Evolutionary conservation across 768 basidiomycete genomes (phyloP).

Genomic region (Leucocoprinus sp.): DNA sequence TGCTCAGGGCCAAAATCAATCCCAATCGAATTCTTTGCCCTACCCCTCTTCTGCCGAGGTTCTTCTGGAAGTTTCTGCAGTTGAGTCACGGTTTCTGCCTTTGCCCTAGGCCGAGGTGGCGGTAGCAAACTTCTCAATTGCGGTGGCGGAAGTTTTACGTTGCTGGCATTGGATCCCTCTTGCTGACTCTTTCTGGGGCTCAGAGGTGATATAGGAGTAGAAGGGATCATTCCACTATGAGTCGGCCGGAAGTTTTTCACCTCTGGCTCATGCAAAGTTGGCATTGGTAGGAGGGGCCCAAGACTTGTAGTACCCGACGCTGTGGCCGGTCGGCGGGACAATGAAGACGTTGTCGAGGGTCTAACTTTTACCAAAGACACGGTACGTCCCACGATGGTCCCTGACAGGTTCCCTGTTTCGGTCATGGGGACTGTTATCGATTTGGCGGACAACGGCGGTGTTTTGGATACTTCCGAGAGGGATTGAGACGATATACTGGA

Average conservation of each 20-base stretch:
- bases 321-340: slow-evolving; percentile 5
- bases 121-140: slow-evolving; percentile 40
- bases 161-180: slow-evolving; percentile 1
- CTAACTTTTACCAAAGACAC: not conserved
- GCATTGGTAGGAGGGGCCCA: not conserved
- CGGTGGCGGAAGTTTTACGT: slow-evolving; percentile 16
- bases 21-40: not conserved
- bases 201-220: slow-evolving; percentile 9
- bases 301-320: slow-evolving; percentile 1
- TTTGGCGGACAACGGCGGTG: slow-evolving; percentile 1
- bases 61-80: not conserved
- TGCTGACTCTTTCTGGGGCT: not conserved
- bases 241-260: slow-evolving; percentile 4
- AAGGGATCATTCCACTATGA: slow-evolving; percentile 16
- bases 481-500: slow-evolving; percentile 9
- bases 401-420: not conserved
- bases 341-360: not conserved
- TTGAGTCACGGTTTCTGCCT: slow-evolving; percentile 19
- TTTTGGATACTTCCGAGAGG: slow-evolving; percentile 1
- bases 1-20: slow-evolving; percentile 6
- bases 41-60: not conserved
- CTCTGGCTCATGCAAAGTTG: slow-evolving; percentile 5
- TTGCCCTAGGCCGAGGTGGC: slow-evolving; percentile 39
- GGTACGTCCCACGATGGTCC: not conserved
- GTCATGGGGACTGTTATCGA: not conserved